phyloP scores from a whole-genome alignment of 139 green algal genomes.

The Coelastrella sp. region DNA sequence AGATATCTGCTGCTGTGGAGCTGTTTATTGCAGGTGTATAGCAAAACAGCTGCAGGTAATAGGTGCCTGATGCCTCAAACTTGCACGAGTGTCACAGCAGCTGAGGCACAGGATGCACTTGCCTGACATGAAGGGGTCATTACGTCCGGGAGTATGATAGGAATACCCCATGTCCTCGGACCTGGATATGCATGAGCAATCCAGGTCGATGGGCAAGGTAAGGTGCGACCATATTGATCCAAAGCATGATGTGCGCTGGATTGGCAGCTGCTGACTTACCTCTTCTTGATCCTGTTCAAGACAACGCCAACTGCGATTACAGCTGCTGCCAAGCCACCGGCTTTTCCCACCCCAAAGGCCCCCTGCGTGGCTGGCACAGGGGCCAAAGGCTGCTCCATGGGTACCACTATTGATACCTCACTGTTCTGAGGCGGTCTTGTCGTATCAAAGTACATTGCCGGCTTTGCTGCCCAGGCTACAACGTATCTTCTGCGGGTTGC shows the following conservation, averaged over 20 bases:
- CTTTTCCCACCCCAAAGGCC: neutral
- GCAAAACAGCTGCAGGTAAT: neutral
- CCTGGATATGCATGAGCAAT: neutral
- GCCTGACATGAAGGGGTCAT: constrained; percentile 38
- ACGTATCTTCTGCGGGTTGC: neutral
- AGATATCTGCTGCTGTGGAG: too few species aligned
- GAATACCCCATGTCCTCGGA: neutral
- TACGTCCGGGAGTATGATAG: constrained; percentile 10
- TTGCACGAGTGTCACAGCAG: neutral
- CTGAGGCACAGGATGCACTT: neutral
- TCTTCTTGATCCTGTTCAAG: neutral
- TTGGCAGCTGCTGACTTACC: constrained; percentile 10
- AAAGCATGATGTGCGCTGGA: neutral
- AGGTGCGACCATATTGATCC: too few species aligned
- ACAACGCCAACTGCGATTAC: neutral
- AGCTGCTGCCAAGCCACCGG: neutral
- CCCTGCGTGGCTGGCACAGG: neutral
- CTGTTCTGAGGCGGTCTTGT: neutral
- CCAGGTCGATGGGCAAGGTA: neutral
- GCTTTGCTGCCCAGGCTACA: neutral
- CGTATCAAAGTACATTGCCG: neutral
- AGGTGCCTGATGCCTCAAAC: neutral
- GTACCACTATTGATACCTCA: constrained; percentile 18
- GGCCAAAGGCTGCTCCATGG: constrained; percentile 6
- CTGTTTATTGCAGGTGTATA: neutral